phyloP scores from a whole-genome alignment of 176 grass and related monocot genomes.

The Oryza brachyantha region DNA sequence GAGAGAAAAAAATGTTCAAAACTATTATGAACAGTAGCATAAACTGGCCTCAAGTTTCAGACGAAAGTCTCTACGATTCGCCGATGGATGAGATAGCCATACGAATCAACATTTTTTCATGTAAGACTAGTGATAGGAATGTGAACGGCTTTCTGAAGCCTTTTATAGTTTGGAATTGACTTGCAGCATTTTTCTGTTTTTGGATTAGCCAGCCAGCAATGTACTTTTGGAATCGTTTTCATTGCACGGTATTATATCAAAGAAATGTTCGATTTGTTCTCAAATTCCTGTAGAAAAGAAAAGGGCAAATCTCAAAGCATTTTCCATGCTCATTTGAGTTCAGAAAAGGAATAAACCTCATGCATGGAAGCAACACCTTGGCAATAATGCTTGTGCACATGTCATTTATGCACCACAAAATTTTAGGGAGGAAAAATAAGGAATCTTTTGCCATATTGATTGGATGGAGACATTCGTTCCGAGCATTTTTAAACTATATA shows the following conservation, averaged over 20 bases:
- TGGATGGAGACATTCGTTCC: background rate
- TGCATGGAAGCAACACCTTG: background rate
- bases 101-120: background rate
- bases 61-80: background rate
- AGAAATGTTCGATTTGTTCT: background rate
- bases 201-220: background rate
- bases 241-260: background rate
- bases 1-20: background rate
- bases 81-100: background rate
- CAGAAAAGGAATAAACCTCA: background rate
- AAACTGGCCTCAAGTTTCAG: background rate
- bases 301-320: background rate
- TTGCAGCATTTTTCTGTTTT: background rate
- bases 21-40: background rate
- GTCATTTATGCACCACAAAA: background rate
- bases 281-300: background rate
- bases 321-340: background rate
- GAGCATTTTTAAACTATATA: background rate
- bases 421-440: no score
- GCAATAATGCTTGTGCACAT: background rate
- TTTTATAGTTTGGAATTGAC: background rate
- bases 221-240: background rate
- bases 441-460: background rate
- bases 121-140: background rate
- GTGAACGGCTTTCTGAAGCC: background rate